Percentiles rank a stretch among this genome's conserved stretches.
Evolutionary conservation across 2,329 filamentous ascomycete genomes (phyloP).

Genomic region (Fusarium vanettenii): DNA sequence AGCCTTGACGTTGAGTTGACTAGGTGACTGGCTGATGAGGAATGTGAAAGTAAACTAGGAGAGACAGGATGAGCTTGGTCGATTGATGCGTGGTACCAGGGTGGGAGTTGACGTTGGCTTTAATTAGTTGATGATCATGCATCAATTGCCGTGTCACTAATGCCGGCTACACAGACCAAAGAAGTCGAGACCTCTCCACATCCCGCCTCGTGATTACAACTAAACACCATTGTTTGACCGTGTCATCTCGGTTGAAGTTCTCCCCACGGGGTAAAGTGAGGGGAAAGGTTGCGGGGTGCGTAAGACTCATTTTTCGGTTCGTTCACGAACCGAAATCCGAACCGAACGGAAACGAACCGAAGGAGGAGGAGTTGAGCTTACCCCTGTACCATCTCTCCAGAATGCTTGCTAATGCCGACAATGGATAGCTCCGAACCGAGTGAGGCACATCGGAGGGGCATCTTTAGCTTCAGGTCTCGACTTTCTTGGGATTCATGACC

Average conservation of each 20-base stretch:
- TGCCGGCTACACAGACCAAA: not conserved
- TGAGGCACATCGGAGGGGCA: not conserved
- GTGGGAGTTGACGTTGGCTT: not conserved
- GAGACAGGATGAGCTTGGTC: not conserved
- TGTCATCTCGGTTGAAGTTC: slow-evolving; percentile 11
- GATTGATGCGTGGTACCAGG: not conserved
- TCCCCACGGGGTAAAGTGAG: slow-evolving; percentile 22
- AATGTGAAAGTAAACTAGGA: not conserved
- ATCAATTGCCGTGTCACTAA: not conserved
- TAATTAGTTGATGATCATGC: not conserved
- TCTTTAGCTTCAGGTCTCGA: not conserved
- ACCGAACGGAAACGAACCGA: not conserved
- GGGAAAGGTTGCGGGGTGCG: slow-evolving; percentile 22
- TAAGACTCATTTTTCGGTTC: slow-evolving; percentile 2
- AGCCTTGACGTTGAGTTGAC: not conserved
- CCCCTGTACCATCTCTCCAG: not conserved
- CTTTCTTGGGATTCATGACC: not conserved
- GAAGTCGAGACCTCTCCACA: not conserved
- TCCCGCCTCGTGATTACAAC: slow-evolving; percentile 1
- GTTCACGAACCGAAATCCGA: not conserved
- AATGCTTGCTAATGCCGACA: not conserved
- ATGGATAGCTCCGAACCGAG: not conserved
- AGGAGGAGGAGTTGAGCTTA: not conserved
- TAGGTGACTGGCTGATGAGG: not conserved
- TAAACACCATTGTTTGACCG: not conserved